Base-by-base conservation (phyloP, 257 asterid species). In the Cynanchum wilfordii region DNA sequence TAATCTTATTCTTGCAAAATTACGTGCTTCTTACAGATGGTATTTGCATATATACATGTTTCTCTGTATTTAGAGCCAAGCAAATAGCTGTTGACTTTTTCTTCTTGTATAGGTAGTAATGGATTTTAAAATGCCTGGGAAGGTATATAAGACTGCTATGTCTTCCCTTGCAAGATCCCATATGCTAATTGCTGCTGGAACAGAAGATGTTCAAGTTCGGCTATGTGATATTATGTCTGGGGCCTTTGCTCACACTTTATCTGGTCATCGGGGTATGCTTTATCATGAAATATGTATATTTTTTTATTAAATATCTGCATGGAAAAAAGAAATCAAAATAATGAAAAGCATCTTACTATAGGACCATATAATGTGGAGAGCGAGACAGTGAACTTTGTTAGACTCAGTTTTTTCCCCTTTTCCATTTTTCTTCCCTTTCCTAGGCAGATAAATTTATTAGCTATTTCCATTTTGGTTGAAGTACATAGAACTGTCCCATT, bases 161-260 rank as follows among this genome's bases (percentile, higher is more conserved):
- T 95, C 99, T 77, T 55, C 97, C 10, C 64, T 89, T 77, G 93
- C 99, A 62, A 86, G 85, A 72, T 84, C 98, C 60, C 99, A 95
- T 81, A 95, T 90, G 98, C 83, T 95, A 66, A 89, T 95, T 80
- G 99, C 99, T 74, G 84, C 96, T 75, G 99, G 97, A 76, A 86
- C 96, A 70, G 99, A 95, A 80, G 99, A 95, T 81, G 99, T 92
- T 79, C 98, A 95, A 87, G 98, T 95, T 79, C 97, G 99, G 73
- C 86, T 95, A 47, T 95, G 99, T 87, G 99, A 95, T 83, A 87
- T 95, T 79, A 86, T 91, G 50, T 92, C 98, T 66, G 99, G 99
- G 74, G 97, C 99, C 77, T 95, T 90, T 84, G 79, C 99, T 58
- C 99, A 95, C 83, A 95, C 99, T 44, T 85, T 95, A 80, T 95